phyloP scores from a whole-genome alignment of 768 basidiomycete species.

The Trametes punicea region DNA sequence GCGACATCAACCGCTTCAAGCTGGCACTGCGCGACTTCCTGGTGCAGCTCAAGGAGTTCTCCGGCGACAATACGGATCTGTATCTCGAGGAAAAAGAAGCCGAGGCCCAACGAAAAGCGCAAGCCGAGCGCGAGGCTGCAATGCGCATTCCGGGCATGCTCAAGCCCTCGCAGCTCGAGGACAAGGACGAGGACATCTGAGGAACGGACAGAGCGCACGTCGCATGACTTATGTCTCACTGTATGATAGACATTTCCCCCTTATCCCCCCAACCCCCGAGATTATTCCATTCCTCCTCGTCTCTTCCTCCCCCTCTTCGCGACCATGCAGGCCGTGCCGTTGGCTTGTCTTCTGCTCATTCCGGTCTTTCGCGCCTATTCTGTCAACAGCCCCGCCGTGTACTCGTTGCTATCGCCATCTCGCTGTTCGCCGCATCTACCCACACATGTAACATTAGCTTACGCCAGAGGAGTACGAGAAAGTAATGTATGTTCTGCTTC shows the following conservation, averaged over 20 bases:
- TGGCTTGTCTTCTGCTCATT: constrained; percentile 5
- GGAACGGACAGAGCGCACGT: constrained; percentile 3
- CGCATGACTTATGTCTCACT: constrained; percentile 21
- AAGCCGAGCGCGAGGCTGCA: constrained; percentile 83
- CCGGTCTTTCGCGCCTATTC: constrained; percentile 11
- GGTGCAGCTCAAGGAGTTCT: constrained; percentile 96
- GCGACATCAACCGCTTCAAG: constrained; percentile 89
- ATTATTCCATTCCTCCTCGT: background rate
- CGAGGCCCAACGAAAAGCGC: constrained; percentile 71
- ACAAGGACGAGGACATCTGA: constrained; percentile 87
- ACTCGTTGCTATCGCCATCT: constrained; percentile 28
- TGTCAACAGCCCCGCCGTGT: constrained; percentile 23
- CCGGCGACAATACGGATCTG: constrained; percentile 88
- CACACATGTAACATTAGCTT: constrained; percentile 26
- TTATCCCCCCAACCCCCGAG: too few species aligned
- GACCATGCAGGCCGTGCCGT: background rate
- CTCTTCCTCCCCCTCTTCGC: background rate
- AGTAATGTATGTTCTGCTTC: constrained; percentile 21
- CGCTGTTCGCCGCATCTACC: constrained; percentile 27
- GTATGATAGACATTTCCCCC: constrained; percentile 22
- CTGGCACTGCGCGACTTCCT: constrained; percentile 94
- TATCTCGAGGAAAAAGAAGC: constrained; percentile 94
- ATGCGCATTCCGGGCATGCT: constrained; percentile 97
- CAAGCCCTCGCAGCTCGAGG: constrained; percentile 92
- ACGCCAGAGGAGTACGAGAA: constrained; percentile 25